These are phyloP conservation scores for Colletotrichum sp. DNA, from an alignment of 2,329 filamentous ascomycete genomes.

Conservation along the genomic window DNA sequence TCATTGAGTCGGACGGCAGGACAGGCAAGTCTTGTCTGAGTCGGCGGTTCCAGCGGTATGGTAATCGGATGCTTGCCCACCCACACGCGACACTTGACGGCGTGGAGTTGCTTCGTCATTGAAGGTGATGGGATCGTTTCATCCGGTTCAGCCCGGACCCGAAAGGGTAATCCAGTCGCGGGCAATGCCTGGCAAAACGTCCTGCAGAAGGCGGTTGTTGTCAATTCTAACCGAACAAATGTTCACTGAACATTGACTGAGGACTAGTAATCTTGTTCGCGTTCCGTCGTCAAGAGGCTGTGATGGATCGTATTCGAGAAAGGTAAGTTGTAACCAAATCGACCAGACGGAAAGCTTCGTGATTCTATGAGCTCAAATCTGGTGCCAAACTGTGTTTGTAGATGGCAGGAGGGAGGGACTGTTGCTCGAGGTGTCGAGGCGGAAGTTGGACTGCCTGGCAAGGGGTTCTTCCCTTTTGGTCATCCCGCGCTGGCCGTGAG, in stretches of 20 bases:
- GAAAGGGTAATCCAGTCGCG: neutral
- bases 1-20: neutral
- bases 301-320: neutral
- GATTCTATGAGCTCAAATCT: neutral
- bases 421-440: neutral
- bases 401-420: neutral
- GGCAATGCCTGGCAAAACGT: neutral
- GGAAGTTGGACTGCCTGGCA: neutral
- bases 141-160: neutral
- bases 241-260: neutral
- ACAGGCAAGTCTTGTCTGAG: neutral
- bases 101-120: neutral
- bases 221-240: neutral
- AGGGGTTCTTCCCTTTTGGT: neutral
- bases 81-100: conserved; percentile 10
- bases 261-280: neutral
- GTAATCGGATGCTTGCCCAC: neutral
- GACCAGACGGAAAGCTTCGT: neutral
- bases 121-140: neutral
- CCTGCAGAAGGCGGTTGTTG: neutral
- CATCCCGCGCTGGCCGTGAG: neutral
- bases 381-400: neutral
- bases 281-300: neutral
- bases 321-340: neutral
- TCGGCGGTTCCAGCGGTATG: neutral